Conservation (phyloP, 2,329 filamentous ascomycete genomes). For the Penicillium palitans region DNA sequence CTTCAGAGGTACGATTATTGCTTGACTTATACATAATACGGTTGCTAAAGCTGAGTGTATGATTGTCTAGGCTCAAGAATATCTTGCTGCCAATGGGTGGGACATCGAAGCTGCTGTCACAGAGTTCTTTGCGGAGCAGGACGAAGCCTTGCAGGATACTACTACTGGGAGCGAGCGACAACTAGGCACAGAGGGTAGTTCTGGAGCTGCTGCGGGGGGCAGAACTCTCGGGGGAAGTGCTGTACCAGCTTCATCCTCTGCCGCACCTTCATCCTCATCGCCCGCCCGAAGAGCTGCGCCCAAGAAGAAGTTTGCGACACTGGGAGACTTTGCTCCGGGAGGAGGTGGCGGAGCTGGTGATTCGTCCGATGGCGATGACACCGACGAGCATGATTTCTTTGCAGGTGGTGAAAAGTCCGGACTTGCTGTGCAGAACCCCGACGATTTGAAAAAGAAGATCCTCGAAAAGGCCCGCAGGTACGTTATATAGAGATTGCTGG, state of each 20-base stretch:
- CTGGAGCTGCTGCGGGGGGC: conserved; percentile 28
- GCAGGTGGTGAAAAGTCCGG: conserved; percentile 68
- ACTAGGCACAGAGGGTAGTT: conserved; percentile 25
- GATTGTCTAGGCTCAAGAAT: conserved; percentile 60
- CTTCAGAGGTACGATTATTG: conserved; percentile 48
- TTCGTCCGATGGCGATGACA: conserved; percentile 53
- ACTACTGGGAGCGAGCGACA: conserved; percentile 28
- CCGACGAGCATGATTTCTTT: conserved; percentile 59
- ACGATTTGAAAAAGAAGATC: conserved; percentile 54
- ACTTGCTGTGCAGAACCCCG: conserved; percentile 66
- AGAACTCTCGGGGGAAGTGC: conserved; percentile 36
- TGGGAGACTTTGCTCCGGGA: conserved; percentile 45
- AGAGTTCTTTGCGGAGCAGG: conserved; percentile 58
- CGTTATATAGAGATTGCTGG: neutral
- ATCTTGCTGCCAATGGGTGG: conserved; percentile 66
- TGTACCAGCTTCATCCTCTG: conserved; percentile 32
- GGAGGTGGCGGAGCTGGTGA: conserved; percentile 42
- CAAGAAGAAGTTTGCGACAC: conserved; percentile 50
- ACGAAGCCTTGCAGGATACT: conserved; percentile 40
- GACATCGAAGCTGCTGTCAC: conserved; percentile 63
- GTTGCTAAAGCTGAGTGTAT: neutral
- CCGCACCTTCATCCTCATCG: conserved; percentile 33
- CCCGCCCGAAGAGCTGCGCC: conserved; percentile 30
- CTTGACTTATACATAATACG: too few relatives aligned
- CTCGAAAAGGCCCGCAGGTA: conserved; percentile 49